Evolutionary conservation across 192 early-diverging fungal genomes (phyloP).

Genomic region (Entomortierella chlamydospora): DNA sequence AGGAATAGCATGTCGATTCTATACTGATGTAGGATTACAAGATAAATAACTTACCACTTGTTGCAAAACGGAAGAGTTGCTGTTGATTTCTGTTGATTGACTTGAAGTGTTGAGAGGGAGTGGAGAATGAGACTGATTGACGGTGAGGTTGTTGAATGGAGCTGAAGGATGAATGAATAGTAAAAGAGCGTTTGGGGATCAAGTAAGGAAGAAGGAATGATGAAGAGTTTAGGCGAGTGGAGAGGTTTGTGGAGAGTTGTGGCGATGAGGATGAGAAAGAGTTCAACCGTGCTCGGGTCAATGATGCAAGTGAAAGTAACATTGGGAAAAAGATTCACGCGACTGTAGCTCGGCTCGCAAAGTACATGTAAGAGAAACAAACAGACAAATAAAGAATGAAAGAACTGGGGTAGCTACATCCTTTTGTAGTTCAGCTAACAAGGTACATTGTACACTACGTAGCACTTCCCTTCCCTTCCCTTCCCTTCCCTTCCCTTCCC

Average conservation of each 20-base stretch:
- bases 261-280: not conserved
- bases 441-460: too few relatives aligned
- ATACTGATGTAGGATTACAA: not conserved
- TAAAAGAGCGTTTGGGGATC: not conserved
- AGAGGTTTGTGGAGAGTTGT: not conserved
- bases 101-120: not conserved
- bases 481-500: too few relatives aligned
- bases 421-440: too few relatives aligned
- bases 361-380: too few relatives aligned
- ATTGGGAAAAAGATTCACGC: conserved; percentile 8
- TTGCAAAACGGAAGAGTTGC: conserved; percentile 18
- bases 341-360: conserved; percentile 12
- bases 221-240: not conserved
- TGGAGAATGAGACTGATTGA: not conserved
- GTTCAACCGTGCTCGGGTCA: conserved; percentile 18
- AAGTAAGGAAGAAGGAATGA: not conserved
- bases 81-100: not conserved
- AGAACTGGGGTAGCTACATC: too few relatives aligned
- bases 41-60: conserved; percentile 5
- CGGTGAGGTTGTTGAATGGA: not conserved
- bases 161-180: not conserved
- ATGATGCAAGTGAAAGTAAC: not conserved
- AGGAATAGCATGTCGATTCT: too few relatives aligned
- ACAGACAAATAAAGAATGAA: too few relatives aligned
- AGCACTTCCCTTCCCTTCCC: too few relatives aligned